These are phyloP conservation scores for Plasmopara muralis DNA, from an alignment of 352 stramenopile species.

Conservation along the genomic window DNA sequence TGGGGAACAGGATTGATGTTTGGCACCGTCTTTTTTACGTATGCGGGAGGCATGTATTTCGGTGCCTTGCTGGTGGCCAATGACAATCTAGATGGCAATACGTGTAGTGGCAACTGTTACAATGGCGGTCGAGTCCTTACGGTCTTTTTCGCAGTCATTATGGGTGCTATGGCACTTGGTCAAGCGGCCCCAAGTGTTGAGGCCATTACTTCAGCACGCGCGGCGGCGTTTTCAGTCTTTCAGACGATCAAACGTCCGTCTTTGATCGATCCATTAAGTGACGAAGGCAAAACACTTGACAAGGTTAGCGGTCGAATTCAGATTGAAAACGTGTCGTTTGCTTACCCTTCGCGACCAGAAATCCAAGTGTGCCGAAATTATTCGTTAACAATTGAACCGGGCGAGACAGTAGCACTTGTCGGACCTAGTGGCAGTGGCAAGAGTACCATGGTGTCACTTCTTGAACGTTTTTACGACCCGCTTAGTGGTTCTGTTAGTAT, in stretches of 20 bases:
- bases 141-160: slow-evolving; percentile 66
- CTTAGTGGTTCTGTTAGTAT: slow-evolving; percentile 30
- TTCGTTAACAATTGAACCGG: slow-evolving; percentile 46
- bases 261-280: slow-evolving; percentile 42
- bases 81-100: slow-evolving; percentile 41
- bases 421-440: slow-evolving; percentile 67
- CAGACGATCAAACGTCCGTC: slow-evolving; percentile 52
- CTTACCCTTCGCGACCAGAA: slow-evolving; percentile 52
- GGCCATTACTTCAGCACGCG: slow-evolving; percentile 47
- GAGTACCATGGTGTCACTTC: slow-evolving; percentile 87
- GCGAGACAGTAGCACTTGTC: slow-evolving; percentile 62
- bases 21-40: slow-evolving; percentile 58
- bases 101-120: slow-evolving; percentile 44
- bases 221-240: slow-evolving; percentile 60
- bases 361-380: slow-evolving; percentile 57
- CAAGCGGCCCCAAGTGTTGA: slow-evolving; percentile 57
- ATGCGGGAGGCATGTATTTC: slow-evolving; percentile 75
- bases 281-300: slow-evolving; percentile 30
- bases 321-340: slow-evolving; percentile 83
- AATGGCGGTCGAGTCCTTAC: slow-evolving; percentile 59
- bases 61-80: slow-evolving; percentile 58
- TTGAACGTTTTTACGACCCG: slow-evolving; percentile 94
- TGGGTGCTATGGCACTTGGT: slow-evolving; percentile 66
- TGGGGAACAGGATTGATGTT: slow-evolving; percentile 64
- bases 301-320: slow-evolving; percentile 45